Evolutionary conservation across 2,329 filamentous ascomycete species (phyloP).

Genomic region (Fusarium circinatum): DNA sequence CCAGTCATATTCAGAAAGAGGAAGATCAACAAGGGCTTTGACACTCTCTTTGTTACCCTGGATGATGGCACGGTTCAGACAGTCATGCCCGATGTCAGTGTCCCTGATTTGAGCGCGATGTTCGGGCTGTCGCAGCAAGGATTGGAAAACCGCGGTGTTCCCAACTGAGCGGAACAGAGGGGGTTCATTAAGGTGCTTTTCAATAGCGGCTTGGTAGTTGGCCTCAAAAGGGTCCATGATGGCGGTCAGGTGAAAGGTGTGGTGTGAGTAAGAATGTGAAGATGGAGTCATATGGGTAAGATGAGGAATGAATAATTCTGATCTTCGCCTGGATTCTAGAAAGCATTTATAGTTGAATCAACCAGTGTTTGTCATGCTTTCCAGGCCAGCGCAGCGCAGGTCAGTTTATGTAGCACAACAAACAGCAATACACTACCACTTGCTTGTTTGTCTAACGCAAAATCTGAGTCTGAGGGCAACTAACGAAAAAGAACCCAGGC

Average conservation of each 20-base stretch:
- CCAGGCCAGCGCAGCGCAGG: rapidly evolving
- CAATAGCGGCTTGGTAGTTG: neutral
- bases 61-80: neutral
- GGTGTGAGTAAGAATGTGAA: neutral
- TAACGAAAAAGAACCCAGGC: neutral
- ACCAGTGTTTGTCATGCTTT: neutral
- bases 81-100: neutral
- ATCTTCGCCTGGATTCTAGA: neutral
- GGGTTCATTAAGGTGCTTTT: neutral
- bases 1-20: neutral
- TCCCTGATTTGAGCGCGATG: neutral
- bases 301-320: neutral
- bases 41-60: neutral
- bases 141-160: neutral
- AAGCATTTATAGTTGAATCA: neutral
- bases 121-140: neutral
- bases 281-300: no score
- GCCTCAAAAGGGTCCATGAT: neutral
- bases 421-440: neutral
- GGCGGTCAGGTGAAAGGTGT: neutral
- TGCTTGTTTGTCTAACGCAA: neutral
- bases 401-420: neutral
- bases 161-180: neutral
- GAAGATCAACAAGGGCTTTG: neutral
- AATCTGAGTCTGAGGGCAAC: neutral